phyloP scores from a whole-genome alignment of 805 yeast species.

The Pichia sporocuriosa region DNA sequence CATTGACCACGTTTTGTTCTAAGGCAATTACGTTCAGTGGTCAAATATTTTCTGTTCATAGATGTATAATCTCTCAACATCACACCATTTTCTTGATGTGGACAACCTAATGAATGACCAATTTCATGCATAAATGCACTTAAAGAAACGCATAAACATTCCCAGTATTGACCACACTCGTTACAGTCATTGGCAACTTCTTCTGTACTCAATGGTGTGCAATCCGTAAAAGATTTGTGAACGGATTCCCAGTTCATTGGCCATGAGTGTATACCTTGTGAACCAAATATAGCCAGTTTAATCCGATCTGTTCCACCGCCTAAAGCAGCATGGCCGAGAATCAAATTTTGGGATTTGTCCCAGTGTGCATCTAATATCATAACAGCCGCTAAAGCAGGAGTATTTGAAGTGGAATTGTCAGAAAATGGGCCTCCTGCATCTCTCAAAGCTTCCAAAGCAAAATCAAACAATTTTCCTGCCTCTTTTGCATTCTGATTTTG shows the following conservation, averaged over 20 bases:
- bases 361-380: slow-evolving; percentile 80
- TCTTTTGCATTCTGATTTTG: slow-evolving; percentile 70
- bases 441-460: slow-evolving; percentile 69
- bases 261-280: slow-evolving; percentile 89
- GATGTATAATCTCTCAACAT: slow-evolving; percentile 83
- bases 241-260: slow-evolving; percentile 76
- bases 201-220: slow-evolving; percentile 49
- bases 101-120: slow-evolving; percentile 86
- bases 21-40: slow-evolving; percentile 54
- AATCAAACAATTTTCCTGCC: slow-evolving; percentile 68
- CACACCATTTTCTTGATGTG: slow-evolving; percentile 85
- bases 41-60: slow-evolving; percentile 74
- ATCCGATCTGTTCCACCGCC: slow-evolving; percentile 78
- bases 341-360: slow-evolving; percentile 52
- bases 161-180: slow-evolving; percentile 87
- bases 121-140: slow-evolving; percentile 97
- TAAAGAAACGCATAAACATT: slow-evolving; percentile 72
- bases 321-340: slow-evolving; percentile 85
- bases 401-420: slow-evolving; percentile 25
- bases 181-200: slow-evolving; percentile 89
- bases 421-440: slow-evolving; percentile 50
- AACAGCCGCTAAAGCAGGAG: slow-evolving; percentile 75
- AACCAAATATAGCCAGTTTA: slow-evolving; percentile 85
- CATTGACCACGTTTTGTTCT: slow-evolving; percentile 46
- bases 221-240: slow-evolving; percentile 62